Evolutionary conservation across 257 asterid species (phyloP).

Genomic region (Voacanga thouarsii): DNA sequence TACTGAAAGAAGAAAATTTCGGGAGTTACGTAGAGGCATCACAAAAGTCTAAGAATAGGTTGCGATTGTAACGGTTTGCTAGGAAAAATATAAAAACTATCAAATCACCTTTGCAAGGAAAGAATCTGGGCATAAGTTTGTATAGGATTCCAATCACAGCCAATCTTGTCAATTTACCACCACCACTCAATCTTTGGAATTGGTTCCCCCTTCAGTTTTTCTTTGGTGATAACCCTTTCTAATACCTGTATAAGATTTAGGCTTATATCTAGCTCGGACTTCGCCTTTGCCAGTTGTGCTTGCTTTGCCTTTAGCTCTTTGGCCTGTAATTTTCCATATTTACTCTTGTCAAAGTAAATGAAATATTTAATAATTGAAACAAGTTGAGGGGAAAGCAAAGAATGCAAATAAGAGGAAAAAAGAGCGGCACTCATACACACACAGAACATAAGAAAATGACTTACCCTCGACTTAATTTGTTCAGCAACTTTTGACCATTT

Average conservation of each 20-base stretch:
- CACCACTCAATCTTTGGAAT: slow-evolving; percentile 99
- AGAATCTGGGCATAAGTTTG: too few relatives aligned
- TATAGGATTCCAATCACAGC: too few relatives aligned
- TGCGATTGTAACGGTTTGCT: too few relatives aligned
- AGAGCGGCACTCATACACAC: neutral
- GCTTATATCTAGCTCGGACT: slow-evolving; percentile 85
- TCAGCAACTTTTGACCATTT: slow-evolving; percentile 97
- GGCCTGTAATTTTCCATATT: slow-evolving; percentile 92
- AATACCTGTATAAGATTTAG: slow-evolving; percentile 92
- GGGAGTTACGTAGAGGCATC: too few relatives aligned
- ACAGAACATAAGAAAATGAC: neutral
- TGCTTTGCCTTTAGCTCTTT: slow-evolving; percentile 90
- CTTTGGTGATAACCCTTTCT: slow-evolving; percentile 75
- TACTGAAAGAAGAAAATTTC: too few relatives aligned
- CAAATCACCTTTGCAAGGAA: too few relatives aligned
- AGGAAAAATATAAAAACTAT: too few relatives aligned
- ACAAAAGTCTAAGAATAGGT: too few relatives aligned
- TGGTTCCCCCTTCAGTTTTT: slow-evolving; percentile 76
- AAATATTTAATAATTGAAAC: neutral
- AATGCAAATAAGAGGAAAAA: slow-evolving; percentile 7
- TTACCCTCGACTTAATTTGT: slow-evolving; percentile 69
- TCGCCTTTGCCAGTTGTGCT: slow-evolving; percentile 89
- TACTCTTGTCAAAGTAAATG: slow-evolving; percentile 50
- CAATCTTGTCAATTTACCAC: too few relatives aligned
- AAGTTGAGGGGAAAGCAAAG: neutral